phyloP scores from a whole-genome alignment of 1,139 yeast genomes.

The Suhomyces bokatorum region DNA sequence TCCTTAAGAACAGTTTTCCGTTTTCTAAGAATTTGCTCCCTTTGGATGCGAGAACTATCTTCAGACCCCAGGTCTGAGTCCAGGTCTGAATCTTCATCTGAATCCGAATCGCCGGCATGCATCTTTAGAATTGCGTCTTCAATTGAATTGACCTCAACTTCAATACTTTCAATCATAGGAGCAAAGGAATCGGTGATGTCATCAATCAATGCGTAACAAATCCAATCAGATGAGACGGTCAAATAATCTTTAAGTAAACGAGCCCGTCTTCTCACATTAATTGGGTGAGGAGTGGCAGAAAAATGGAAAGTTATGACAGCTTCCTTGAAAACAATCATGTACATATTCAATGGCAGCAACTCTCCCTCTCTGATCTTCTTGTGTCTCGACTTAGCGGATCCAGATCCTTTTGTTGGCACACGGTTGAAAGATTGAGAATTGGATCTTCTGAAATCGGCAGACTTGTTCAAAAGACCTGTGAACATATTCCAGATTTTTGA shows the following conservation, averaged over 20 bases:
- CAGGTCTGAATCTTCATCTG: constrained; percentile 31
- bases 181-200: constrained; percentile 97
- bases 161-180: constrained; percentile 91
- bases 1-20: constrained; percentile 2
- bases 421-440: constrained; percentile 7
- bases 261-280: constrained; percentile 91
- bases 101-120: constrained; percentile 67
- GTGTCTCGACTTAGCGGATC: constrained; percentile 29
- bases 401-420: constrained; percentile 18
- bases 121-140: constrained; percentile 86
- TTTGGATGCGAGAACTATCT: constrained; percentile 4
- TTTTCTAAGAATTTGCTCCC: background rate
- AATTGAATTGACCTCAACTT: constrained; percentile 85
- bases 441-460: constrained; percentile 1
- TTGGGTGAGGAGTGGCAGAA: constrained; percentile 94
- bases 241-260: constrained; percentile 83
- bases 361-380: constrained; percentile 64
- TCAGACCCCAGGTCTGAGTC: constrained; percentile 16
- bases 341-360: constrained; percentile 87
- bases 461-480: constrained; percentile 11
- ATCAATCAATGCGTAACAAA: constrained; percentile 93
- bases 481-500: constrained; percentile 22
- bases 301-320: constrained; percentile 94
- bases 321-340: constrained; percentile 84
- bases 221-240: constrained; percentile 93